These are phyloP conservation scores for Choanephora cucurbitarum DNA, from an alignment of 371 early-diverging fungal genomes.

Conservation along the genomic window DNA sequence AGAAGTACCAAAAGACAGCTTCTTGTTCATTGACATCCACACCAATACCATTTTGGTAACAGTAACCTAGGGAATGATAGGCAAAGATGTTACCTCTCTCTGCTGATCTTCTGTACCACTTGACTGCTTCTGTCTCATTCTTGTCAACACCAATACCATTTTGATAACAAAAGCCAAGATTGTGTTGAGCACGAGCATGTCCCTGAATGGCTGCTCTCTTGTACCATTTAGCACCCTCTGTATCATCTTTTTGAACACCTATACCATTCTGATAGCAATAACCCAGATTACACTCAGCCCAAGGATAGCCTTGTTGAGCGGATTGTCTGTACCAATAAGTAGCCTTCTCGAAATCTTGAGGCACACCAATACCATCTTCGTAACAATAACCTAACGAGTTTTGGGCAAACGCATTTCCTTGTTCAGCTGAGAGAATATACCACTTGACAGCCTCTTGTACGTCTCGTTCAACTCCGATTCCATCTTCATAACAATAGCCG, in stretches of 20 bases:
- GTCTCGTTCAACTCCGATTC: conserved; percentile 73
- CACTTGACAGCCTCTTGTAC: conserved; percentile 69
- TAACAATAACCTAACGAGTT: conserved; percentile 80
- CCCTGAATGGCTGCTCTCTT: conserved; percentile 74
- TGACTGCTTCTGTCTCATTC: conserved; percentile 62
- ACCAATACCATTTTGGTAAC: conserved; percentile 87
- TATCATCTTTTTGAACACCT: conserved; percentile 66
- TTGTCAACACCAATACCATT: conserved; percentile 73
- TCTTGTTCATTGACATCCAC: conserved; percentile 63
- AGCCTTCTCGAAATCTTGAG: conserved; percentile 39
- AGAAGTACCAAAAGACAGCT: conserved; percentile 76
- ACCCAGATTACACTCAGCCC: conserved; percentile 76
- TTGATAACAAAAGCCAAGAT: conserved; percentile 85
- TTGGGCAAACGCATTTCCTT: conserved; percentile 80
- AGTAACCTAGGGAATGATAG: conserved; percentile 83
- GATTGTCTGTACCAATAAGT: conserved; percentile 68
- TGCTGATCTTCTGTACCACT: conserved; percentile 72
- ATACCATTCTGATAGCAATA: conserved; percentile 84
- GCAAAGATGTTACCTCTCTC: conserved; percentile 76
- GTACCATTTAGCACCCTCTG: conserved; percentile 80
- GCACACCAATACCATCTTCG: conserved; percentile 73
- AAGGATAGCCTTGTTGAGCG: conserved; percentile 59
- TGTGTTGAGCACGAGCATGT: conserved; percentile 81
- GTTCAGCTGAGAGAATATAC: conserved; percentile 70
- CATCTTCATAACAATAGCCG: conserved; percentile 83